phyloP scores from a whole-genome alignment of 495 filamentous ascomycete genomes.

The Umbilicaria muhlenbergii region DNA sequence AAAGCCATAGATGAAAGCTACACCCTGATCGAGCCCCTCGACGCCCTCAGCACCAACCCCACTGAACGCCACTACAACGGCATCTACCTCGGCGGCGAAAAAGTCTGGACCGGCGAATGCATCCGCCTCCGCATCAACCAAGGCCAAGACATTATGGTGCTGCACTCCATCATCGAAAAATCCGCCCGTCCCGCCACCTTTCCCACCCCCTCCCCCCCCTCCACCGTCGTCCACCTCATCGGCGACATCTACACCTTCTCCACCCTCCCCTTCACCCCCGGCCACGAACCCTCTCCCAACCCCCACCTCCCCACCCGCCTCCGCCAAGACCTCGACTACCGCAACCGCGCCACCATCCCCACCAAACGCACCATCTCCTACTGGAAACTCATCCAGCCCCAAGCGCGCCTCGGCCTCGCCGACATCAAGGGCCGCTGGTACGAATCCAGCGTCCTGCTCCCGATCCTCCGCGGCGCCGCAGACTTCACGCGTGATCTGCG shows the following conservation, averaged over 20 bases:
- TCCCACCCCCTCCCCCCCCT: constrained; percentile 7
- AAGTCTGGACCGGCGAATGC: constrained; percentile 43
- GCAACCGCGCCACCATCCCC: constrained; percentile 27
- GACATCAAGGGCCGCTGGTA: constrained; percentile 51
- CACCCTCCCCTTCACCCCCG: constrained; percentile 16
- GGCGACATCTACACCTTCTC: constrained; percentile 34
- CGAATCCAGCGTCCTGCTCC: constrained; percentile 35
- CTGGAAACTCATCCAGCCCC: constrained; percentile 27
- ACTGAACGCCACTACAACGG: constrained; percentile 34
- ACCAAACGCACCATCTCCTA: constrained; percentile 19
- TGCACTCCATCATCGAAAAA: constrained; percentile 22
- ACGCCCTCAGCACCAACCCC: constrained; percentile 19
- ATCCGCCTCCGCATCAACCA: constrained; percentile 28
- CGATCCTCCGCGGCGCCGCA: constrained; percentile 24
- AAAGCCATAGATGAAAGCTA: constrained; percentile 40
- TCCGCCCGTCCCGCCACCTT: constrained; percentile 7
- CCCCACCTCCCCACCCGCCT: constrained; percentile 28
- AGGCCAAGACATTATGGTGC: constrained; percentile 36
- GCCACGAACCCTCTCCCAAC: constrained; percentile 13
- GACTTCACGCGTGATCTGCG: constrained; percentile 22
- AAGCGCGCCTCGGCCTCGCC: constrained; percentile 21
- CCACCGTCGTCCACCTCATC: constrained; percentile 17
- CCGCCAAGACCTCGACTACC: constrained; percentile 26
- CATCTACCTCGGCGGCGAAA: constrained; percentile 47
- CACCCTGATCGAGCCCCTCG: constrained; percentile 32